phyloP scores from a whole-genome alignment of 2,329 filamentous ascomycete genomes.

The Colletotrichum tropicicola region DNA sequence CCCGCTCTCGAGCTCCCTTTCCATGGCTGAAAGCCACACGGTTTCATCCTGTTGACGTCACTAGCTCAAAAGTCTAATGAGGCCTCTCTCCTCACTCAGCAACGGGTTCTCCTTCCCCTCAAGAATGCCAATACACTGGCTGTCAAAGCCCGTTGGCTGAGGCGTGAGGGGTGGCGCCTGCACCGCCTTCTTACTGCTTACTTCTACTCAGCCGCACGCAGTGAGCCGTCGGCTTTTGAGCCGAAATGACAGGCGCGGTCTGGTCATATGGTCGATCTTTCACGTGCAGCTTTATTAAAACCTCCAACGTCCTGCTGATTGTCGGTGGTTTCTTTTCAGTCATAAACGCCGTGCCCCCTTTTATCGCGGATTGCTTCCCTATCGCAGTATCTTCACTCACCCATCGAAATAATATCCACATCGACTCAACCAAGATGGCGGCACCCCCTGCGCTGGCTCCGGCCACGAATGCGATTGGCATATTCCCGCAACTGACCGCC shows the following conservation, averaged over 20 bases:
- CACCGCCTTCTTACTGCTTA: not conserved
- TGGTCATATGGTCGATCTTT: not conserved
- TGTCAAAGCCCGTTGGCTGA: not conserved
- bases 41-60: slow-evolving; percentile 7
- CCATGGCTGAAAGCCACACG: not conserved
- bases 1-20: no score
- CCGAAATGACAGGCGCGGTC: not conserved
- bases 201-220: not conserved
- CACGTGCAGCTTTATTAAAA: not conserved
- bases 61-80: not conserved
- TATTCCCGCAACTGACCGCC: slow-evolving; percentile 50
- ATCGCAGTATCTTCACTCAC: not conserved
- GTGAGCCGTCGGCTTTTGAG: not conserved
- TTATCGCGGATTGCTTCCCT: no score
- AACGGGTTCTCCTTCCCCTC: not conserved
- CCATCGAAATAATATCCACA: no score
- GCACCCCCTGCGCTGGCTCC: slow-evolving; percentile 35
- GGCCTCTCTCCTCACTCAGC: not conserved
- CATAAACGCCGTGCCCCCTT: no score
- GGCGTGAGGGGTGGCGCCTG: not conserved
- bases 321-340: no score
- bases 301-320: not conserved
- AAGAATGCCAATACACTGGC: not conserved
- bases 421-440: not conserved
- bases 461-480: slow-evolving; percentile 44